Conservation (phyloP, 2,329 filamentous ascomycete genomes). For the Ceratocystis colombiana region DNA sequence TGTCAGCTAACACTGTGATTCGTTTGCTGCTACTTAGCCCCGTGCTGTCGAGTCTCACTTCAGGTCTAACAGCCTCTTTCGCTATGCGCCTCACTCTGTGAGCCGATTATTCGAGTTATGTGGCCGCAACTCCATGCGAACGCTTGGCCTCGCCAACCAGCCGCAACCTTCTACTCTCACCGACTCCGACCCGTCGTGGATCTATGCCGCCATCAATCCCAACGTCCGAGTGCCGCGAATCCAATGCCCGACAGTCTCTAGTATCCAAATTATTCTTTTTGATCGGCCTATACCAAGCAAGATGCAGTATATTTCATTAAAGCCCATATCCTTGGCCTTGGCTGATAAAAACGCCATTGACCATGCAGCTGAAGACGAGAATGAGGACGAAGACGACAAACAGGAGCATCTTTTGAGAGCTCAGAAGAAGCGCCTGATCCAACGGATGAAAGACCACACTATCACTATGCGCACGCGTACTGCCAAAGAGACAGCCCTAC, state of each 20-base stretch:
- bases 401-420: conserved; percentile 50
- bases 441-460: conserved; percentile 82
- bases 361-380: conserved; percentile 41
- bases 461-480: conserved; percentile 68
- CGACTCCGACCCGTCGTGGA: conserved; percentile 57
- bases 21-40: conserved; percentile 39
- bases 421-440: conserved; percentile 56
- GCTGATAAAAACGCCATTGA: conserved; percentile 52
- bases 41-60: conserved; percentile 81
- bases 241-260: conserved; percentile 58
- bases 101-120: conserved; percentile 75
- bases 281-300: conserved; percentile 71
- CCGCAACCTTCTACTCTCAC: conserved; percentile 35
- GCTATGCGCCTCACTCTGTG: conserved; percentile 69
- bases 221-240: conserved; percentile 55
- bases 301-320: conserved; percentile 94
- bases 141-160: conserved; percentile 73
- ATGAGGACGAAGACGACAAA: conserved; percentile 62
- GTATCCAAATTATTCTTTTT: conserved; percentile 81
- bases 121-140: conserved; percentile 70
- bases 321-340: conserved; percentile 78
- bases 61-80: conserved; percentile 70
- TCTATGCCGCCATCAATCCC: conserved; percentile 49
- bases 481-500: conserved; percentile 69
- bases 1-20: not conserved